These are phyloP conservation scores for Pseudocercospora crystallina DNA, from an alignment of 2,329 filamentous ascomycete species.

Conservation along the genomic window DNA sequence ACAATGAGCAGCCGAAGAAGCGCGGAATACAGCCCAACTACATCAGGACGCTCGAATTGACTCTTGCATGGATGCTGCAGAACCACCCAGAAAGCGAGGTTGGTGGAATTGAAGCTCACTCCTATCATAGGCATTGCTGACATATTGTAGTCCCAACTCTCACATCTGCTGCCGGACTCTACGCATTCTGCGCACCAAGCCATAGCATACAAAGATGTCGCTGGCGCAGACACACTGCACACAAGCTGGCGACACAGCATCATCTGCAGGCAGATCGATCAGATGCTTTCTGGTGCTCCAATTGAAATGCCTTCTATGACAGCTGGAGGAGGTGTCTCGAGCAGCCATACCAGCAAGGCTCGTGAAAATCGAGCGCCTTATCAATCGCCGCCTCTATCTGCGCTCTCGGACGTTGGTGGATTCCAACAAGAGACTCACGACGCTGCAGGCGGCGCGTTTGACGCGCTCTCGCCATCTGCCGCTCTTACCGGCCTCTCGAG, in stretches of 20 bases:
- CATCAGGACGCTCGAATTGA: constrained; percentile 69
- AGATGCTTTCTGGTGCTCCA: constrained; percentile 53
- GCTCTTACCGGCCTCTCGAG: too few species aligned
- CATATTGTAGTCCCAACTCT: constrained; percentile 41
- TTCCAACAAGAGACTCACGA: constrained; percentile 5
- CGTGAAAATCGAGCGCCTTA: constrained; percentile 7
- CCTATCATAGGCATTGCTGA: not conserved
- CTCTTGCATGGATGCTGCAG: constrained; percentile 66
- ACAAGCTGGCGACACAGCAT: constrained; percentile 62
- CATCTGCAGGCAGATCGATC: constrained; percentile 63
- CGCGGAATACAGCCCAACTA: constrained; percentile 79
- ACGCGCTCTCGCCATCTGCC: not conserved
- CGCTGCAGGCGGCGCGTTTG: not conserved
- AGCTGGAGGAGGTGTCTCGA: not conserved
- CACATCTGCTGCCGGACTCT: constrained; percentile 52
- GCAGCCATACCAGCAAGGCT: not conserved
- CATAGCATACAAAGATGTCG: constrained; percentile 53
- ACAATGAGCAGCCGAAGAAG: constrained; percentile 72
- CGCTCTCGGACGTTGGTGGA: constrained; percentile 13
- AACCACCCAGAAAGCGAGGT: constrained; percentile 51
- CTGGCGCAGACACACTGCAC: constrained; percentile 58
- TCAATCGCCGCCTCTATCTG: constrained; percentile 23
- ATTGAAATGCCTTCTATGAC: constrained; percentile 22
- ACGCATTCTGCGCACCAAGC: constrained; percentile 45
- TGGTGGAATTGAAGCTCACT: not conserved